phyloP scores from a whole-genome alignment of 805 yeast species.

The Kazachstania martiniae region DNA sequence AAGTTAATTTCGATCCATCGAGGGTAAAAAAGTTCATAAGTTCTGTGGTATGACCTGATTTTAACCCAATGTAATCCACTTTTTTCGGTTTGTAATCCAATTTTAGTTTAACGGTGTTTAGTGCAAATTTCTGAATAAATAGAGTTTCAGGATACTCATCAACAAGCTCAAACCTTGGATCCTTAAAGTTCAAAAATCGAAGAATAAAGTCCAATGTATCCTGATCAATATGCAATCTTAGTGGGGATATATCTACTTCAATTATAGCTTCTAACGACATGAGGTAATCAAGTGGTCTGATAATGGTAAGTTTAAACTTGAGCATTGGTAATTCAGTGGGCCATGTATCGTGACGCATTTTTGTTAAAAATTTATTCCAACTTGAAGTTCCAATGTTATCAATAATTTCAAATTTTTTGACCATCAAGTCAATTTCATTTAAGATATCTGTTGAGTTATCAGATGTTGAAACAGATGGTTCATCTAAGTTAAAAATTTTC shows the following conservation, averaged over 20 bases:
- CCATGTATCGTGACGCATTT: constrained; percentile 55
- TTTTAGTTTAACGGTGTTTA: constrained; percentile 49
- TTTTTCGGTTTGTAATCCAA: constrained; percentile 89
- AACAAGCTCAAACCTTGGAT: constrained; percentile 51
- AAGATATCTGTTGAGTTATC: constrained; percentile 34
- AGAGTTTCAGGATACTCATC: constrained; percentile 49
- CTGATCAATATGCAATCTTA: constrained; percentile 82
- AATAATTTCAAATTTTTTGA: constrained; percentile 47
- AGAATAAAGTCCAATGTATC: constrained; percentile 80
- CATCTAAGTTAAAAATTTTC: constrained; percentile 35
- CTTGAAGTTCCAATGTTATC: constrained; percentile 82
- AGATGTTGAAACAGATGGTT: constrained; percentile 29
- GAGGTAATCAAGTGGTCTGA: constrained; percentile 51
- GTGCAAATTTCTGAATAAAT: constrained; percentile 57
- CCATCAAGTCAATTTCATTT: constrained; percentile 37
- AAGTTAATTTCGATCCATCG: constrained; percentile 69
- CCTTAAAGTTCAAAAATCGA: constrained; percentile 74
- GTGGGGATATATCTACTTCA: constrained; percentile 48
- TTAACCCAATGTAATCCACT: constrained; percentile 71
- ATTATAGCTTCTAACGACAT: constrained; percentile 62
- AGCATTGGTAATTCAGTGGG: constrained; percentile 51
- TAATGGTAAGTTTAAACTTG: constrained; percentile 39
- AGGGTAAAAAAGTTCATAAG: constrained; percentile 79
- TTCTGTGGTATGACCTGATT: constrained; percentile 77
- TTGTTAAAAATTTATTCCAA: constrained; percentile 77